Evolutionary conservation across 441 rosid species (phyloP).

Genomic region (Macaranga tanarius): DNA sequence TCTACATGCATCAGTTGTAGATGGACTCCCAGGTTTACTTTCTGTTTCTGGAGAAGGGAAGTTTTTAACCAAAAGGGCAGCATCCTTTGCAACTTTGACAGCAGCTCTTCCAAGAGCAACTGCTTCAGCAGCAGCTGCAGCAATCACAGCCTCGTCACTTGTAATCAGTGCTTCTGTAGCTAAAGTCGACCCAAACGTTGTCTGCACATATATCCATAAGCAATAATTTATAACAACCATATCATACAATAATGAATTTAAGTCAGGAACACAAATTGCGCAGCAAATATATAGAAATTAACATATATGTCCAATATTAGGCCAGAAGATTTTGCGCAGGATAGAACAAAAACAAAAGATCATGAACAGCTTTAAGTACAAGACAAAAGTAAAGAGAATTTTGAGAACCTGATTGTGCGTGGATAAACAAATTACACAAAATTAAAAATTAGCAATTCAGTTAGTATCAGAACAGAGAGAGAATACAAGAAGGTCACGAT

Average conservation of each 20-base stretch:
- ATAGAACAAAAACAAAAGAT: constrained; percentile 7
- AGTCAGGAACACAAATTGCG: neutral
- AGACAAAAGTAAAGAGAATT: neutral
- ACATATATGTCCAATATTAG: neutral
- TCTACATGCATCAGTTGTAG: constrained; percentile 39
- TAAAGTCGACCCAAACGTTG: constrained; percentile 49
- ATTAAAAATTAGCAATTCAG: neutral
- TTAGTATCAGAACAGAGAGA: neutral
- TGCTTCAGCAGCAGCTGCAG: constrained; percentile 94
- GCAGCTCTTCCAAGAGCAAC: constrained; percentile 91
- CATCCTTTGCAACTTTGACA: constrained; percentile 80
- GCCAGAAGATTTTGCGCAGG: neutral
- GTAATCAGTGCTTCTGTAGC: constrained; percentile 66
- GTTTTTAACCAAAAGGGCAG: constrained; percentile 46
- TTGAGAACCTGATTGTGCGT: neutral
- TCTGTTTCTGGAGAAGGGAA: constrained; percentile 32
- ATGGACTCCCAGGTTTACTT: constrained; percentile 29
- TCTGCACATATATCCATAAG: constrained; percentile 43
- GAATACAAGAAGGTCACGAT: neutral
- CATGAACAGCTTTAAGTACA: neutral
- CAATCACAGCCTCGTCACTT: constrained; percentile 76
- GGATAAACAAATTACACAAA: neutral
- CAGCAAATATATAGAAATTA: neutral
- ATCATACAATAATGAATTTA: neutral
- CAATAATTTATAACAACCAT: neutral